Percentiles rank a stretch among this genome's conserved stretches.
Evolutionary conservation across 208 protist species (phyloP).

Genomic region (Novymonas esmeraldas): DNA sequence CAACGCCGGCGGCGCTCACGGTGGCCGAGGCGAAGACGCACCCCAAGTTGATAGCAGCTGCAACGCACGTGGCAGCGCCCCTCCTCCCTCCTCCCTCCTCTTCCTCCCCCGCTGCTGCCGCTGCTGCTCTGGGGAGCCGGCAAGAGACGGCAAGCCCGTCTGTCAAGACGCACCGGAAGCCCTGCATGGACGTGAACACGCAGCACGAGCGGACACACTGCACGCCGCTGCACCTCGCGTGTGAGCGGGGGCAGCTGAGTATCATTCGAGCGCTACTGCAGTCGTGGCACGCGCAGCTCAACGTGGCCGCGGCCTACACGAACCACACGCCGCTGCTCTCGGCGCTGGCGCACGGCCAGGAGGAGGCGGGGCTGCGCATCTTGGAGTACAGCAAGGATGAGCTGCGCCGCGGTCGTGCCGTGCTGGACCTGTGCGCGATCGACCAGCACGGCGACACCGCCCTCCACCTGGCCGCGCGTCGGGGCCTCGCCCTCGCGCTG

Average conservation of each 20-base stretch:
- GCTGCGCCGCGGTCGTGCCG: constrained; percentile 57
- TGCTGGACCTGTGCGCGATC: constrained; percentile 68
- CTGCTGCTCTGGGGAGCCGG: background rate
- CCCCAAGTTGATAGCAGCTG: background rate
- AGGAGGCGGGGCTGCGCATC: constrained; percentile 63
- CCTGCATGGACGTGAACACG: constrained; percentile 71
- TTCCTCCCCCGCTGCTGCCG: background rate
- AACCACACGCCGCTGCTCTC: constrained; percentile 71
- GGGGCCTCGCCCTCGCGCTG: constrained; percentile 56
- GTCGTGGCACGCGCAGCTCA: constrained; percentile 61
- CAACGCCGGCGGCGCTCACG: background rate
- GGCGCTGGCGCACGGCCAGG: constrained; percentile 56
- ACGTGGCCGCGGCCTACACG: constrained; percentile 51
- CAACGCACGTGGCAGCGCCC: background rate
- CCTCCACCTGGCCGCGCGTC: constrained; percentile 60
- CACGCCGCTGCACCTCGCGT: constrained; percentile 83
- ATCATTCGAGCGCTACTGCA: constrained; percentile 58
- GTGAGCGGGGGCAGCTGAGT: constrained; percentile 59
- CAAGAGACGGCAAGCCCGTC: background rate
- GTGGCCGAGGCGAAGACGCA: background rate
- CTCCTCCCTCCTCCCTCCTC: no score
- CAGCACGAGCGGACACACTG: constrained; percentile 64
- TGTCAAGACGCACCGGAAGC: constrained; percentile 16
- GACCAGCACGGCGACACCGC: constrained; percentile 72
- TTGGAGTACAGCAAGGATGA: constrained; percentile 80